Conservation (phyloP, 331 rosid genomes). For the Rhamnella rubrinervis region DNA sequence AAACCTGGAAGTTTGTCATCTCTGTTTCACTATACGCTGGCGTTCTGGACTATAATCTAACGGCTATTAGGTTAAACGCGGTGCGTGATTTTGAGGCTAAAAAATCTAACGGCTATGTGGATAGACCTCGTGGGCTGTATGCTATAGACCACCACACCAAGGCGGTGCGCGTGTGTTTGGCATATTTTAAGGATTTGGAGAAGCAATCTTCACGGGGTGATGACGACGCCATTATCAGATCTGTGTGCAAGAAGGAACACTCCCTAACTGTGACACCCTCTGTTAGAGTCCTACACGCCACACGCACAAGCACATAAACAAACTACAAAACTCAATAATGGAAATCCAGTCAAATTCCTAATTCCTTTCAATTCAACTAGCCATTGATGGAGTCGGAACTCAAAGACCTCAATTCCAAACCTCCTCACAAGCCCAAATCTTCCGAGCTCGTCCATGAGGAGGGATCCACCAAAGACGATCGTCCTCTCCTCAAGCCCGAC, state of each 20-base stretch:
- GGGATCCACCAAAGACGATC: constrained; percentile 47
- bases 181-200: neutral
- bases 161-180: neutral
- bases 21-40: too few species aligned
- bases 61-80: too few species aligned
- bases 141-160: neutral
- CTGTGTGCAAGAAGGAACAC: neutral
- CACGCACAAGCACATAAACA: too few species aligned
- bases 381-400: constrained; percentile 77
- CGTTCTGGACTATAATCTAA: too few species aligned
- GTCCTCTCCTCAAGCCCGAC: constrained; percentile 74
- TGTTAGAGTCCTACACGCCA: too few species aligned
- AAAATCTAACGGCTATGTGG: neutral
- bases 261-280: neutral
- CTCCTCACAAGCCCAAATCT: constrained; percentile 23
- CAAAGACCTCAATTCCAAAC: constrained; percentile 46
- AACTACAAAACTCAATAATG: neutral
- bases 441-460: constrained; percentile 16
- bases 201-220: too few species aligned
- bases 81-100: neutral
- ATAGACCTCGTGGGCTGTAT: neutral
- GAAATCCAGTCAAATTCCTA: neutral
- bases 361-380: neutral
- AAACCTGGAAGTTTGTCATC: too few species aligned
- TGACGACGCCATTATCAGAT: neutral